These are phyloP conservation scores for Microcos paniculata DNA, from an alignment of 345 rosid species.

Conservation along the genomic window DNA sequence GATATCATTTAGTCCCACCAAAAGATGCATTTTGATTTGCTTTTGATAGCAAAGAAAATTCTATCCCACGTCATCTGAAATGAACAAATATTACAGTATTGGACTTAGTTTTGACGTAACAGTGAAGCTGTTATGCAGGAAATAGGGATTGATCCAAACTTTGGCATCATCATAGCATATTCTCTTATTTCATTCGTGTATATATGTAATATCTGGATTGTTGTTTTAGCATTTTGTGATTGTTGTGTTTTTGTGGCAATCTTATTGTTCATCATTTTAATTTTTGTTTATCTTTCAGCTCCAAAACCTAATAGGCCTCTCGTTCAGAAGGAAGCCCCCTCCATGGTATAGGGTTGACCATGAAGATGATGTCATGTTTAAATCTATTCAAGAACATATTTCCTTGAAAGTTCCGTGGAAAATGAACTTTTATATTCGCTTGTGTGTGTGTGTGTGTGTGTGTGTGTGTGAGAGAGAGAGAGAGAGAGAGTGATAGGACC, in stretches of 20 bases:
- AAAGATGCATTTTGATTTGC: not conserved
- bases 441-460: no score
- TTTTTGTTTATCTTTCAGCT: constrained; percentile 27
- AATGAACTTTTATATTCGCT: not conserved
- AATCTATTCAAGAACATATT: not conserved
- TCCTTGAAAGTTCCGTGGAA: not conserved
- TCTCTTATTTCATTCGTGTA: not conserved
- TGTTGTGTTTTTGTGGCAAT: not conserved
- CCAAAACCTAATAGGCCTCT: constrained; percentile 51
- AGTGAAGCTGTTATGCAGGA: not conserved
- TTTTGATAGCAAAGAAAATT: not conserved
- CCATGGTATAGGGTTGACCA: not conserved
- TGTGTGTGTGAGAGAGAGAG: no score
- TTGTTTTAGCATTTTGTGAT: not conserved
- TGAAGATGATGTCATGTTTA: not conserved
- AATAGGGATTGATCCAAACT: not conserved
- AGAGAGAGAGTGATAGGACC: no score
- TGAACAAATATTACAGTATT: not conserved
- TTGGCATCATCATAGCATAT: not conserved
- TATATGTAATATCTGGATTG: not conserved
- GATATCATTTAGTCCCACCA: not conserved
- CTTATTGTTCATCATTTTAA: not conserved
- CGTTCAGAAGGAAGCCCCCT: constrained; percentile 22
- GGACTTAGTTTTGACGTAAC: not conserved
- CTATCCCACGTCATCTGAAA: not conserved